These are phyloP conservation scores for Boletus sp. DNA, from an alignment of 768 basidiomycete genomes.

Conservation along the genomic window DNA sequence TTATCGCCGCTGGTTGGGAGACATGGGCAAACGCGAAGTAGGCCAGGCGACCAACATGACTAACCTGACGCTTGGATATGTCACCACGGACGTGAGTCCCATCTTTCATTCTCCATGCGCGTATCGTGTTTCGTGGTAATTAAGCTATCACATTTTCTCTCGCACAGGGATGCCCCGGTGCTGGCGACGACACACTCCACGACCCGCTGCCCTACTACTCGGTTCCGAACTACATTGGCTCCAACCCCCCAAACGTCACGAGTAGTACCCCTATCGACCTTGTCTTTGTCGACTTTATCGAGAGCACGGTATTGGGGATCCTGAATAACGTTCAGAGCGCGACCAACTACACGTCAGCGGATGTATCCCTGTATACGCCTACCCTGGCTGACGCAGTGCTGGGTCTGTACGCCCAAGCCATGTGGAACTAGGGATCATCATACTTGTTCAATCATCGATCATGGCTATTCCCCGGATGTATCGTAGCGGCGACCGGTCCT, in stretches of 20 bases:
- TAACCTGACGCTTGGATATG: slow-evolving; percentile 69
- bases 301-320: slow-evolving; percentile 44
- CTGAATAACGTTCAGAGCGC: slow-evolving; percentile 54
- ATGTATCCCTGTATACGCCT: slow-evolving; percentile 55
- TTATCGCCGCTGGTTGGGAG: slow-evolving; percentile 55
- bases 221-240: slow-evolving; percentile 57
- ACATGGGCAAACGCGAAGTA: slow-evolving; percentile 41
- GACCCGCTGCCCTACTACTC: slow-evolving; percentile 53
- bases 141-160: too few relatives aligned
- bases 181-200: slow-evolving; percentile 73
- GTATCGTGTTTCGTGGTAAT: neutral
- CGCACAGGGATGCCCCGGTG: slow-evolving; percentile 60
- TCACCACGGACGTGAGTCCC: slow-evolving; percentile 63
- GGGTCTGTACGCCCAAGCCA: slow-evolving; percentile 38
- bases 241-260: slow-evolving; percentile 47
- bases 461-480: neutral
- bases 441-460: neutral
- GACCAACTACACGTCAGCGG: slow-evolving; percentile 47
- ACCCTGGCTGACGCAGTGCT: slow-evolving; percentile 38
- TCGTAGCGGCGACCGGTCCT: too few relatives aligned
- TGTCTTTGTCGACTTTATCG: slow-evolving; percentile 73
- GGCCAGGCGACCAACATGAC: neutral
- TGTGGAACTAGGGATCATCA: slow-evolving; percentile 27
- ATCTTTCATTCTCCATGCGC: neutral
- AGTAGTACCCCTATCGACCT: slow-evolving; percentile 60